Evolutionary conservation across 352 stramenopile genomes (phyloP).

Genomic region (Globisporangium barbulae): DNA sequence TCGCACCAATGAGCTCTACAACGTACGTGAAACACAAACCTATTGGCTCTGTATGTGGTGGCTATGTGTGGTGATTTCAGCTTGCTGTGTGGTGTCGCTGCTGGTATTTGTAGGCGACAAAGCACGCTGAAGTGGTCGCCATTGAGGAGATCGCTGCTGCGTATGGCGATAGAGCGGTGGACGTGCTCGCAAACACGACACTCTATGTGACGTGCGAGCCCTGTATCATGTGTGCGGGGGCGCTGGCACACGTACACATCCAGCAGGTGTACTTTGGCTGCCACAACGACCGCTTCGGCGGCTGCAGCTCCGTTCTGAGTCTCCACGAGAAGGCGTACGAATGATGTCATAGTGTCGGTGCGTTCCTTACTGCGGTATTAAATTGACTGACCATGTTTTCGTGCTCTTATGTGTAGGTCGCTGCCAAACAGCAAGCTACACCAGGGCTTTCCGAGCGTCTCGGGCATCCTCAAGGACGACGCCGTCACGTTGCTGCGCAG

Average conservation of each 20-base stretch:
- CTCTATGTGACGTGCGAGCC: slow-evolving; percentile 92
- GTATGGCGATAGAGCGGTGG: slow-evolving; percentile 34
- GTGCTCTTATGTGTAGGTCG: slow-evolving; percentile 10
- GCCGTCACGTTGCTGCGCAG: slow-evolving; percentile 79
- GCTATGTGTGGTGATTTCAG: background rate
- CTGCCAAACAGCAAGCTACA: slow-evolving; percentile 46
- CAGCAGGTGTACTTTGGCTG: slow-evolving; percentile 86
- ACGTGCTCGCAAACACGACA: slow-evolving; percentile 54
- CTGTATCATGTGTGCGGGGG: slow-evolving; percentile 93
- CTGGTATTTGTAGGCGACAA: slow-evolving; percentile 55
- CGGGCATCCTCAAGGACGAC: slow-evolving; percentile 82
- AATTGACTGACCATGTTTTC: background rate
- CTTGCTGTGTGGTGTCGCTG: background rate
- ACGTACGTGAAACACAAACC: slow-evolving; percentile 57
- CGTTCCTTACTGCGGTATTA: background rate
- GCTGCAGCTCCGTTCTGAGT: slow-evolving; percentile 88
- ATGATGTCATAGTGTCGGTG: background rate
- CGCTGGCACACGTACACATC: slow-evolving; percentile 79
- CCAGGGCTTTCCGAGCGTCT: slow-evolving; percentile 54
- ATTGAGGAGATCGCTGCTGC: slow-evolving; percentile 74
- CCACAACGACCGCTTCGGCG: slow-evolving; percentile 92
- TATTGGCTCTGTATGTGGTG: no score
- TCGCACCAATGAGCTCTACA: slow-evolving; percentile 86
- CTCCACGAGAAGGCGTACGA: slow-evolving; percentile 65
- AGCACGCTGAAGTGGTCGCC: slow-evolving; percentile 90